Base-by-base conservation (phyloP, 805 yeast species). In the Yarrowia sp. region DNA sequence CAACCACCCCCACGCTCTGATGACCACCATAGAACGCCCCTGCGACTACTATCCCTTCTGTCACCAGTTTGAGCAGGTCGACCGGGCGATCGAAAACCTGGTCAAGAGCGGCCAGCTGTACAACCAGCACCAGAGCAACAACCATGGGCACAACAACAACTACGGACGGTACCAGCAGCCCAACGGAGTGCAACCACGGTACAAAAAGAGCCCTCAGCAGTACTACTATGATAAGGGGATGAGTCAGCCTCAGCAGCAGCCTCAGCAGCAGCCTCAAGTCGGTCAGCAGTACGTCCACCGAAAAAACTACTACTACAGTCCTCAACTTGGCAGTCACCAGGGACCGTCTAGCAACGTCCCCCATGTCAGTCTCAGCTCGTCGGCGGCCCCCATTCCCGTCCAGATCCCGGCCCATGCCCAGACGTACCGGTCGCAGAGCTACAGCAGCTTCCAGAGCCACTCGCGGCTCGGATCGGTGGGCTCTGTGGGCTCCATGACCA, bases 1-100 rank as follows among this genome's bases (percentile, higher is more conserved):
- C 10, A 9, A 5, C 40, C 40, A 5, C 22, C 7, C 65, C n/a
- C 16, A 3, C 53, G 36, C 53, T 26, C 32, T 26, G 19, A 59
- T 45, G 65, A 59, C 65, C 12, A 32, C 65, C 52, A 59, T 59
- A 59, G 65, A 59, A 19, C 65, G 65, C 32, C 65, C 65, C 42
- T 59, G 65, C 52, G 68, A 65, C 35, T 53, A 50, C 43, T 43
- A 65, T n/a, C 61, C 68, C 15, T 65, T 65, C 45, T 50, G 68
- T 16, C 61, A 42, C 52, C 68, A 65, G 61, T 53, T 65, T 35
- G 68, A 65, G 26, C 61, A 52, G 61, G 61, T 65, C 10, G 68
- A 65, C 61, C 61, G 61, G 11, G 61, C 68, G 35, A 52, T 65
- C 45, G 68, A 65, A 42, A 52, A 26, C 43, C 63, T 65, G 14